Conservation (phyloP, 257 asterid genomes). For the Thymus quinquecostatus region DNA sequence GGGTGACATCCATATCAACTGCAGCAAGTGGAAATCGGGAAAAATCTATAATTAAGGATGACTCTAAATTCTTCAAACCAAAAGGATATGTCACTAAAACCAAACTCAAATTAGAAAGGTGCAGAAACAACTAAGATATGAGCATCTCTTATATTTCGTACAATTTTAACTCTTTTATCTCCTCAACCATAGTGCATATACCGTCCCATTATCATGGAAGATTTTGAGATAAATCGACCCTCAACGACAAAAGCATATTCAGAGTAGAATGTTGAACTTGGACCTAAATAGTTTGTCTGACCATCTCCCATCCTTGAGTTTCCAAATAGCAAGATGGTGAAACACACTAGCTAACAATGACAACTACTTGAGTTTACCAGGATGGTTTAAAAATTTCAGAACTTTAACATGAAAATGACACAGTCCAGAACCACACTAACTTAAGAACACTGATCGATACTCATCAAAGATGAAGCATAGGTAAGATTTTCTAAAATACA, state of each 20-base stretch:
- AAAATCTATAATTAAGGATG: neutral
- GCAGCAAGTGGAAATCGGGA: constrained; percentile 21
- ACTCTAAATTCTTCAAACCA: constrained; percentile 9
- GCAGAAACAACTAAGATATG: neutral
- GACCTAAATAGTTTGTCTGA: neutral
- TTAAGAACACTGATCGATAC: neutral
- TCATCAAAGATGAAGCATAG: neutral
- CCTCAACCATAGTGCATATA: constrained; percentile 5
- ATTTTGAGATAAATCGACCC: constrained; percentile 1
- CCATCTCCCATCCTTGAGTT: neutral
- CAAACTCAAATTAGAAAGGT: neutral
- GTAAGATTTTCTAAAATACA: neutral
- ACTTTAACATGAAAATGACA: neutral
- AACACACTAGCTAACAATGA: neutral
- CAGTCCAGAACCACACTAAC: neutral
- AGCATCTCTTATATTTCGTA: neutral
- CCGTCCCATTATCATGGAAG: neutral
- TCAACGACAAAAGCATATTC: neutral
- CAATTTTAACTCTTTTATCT: neutral
- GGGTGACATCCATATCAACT: constrained; percentile 65
- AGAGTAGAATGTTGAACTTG: constrained; percentile 4
- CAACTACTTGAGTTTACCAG: neutral
- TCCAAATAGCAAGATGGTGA: neutral
- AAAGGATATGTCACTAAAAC: constrained; percentile 7
- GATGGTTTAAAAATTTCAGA: neutral